phyloP scores from a whole-genome alignment of 225 moss, liverwort and hornwort genomes.

The Pseudisothecium myosuroides region DNA sequence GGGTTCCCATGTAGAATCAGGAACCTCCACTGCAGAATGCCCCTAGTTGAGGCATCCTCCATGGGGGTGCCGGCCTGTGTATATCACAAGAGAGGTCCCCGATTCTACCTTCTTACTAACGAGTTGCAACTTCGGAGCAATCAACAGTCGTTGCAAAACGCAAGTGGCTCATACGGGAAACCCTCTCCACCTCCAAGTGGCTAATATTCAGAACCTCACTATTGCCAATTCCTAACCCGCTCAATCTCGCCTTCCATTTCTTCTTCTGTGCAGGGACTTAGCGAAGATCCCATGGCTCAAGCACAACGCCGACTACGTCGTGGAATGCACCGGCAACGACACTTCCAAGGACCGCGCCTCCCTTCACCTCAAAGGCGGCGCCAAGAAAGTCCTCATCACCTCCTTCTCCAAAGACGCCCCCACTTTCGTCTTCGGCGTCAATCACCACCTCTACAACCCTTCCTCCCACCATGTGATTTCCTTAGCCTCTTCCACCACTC shows the following conservation, averaged over 20 bases:
- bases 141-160: not conserved
- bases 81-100: not conserved
- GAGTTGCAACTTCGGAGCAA: not conserved
- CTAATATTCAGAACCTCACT: not conserved
- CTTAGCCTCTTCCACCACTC: conserved; percentile 43
- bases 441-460: conserved; percentile 34
- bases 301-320: conserved; percentile 31
- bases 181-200: not conserved
- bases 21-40: not conserved
- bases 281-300: conserved; percentile 41
- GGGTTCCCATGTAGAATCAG: not conserved
- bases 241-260: not conserved
- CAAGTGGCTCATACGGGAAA: not conserved
- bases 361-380: conserved; percentile 41
- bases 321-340: conserved; percentile 48
- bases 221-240: not conserved
- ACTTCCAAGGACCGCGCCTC: conserved; percentile 31
- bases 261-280: conserved; percentile 17
- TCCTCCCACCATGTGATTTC: conserved; percentile 30
- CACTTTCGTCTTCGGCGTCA: conserved; percentile 42
- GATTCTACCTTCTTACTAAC: not conserved
- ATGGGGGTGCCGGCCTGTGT: not conserved
- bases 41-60: not conserved
- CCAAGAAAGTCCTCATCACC: conserved; percentile 49
- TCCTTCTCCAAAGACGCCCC: conserved; percentile 40